These are phyloP conservation scores for Selaginella moellendorffii DNA, from an alignment of 75 land plant genomes.

Conservation along the genomic window DNA sequence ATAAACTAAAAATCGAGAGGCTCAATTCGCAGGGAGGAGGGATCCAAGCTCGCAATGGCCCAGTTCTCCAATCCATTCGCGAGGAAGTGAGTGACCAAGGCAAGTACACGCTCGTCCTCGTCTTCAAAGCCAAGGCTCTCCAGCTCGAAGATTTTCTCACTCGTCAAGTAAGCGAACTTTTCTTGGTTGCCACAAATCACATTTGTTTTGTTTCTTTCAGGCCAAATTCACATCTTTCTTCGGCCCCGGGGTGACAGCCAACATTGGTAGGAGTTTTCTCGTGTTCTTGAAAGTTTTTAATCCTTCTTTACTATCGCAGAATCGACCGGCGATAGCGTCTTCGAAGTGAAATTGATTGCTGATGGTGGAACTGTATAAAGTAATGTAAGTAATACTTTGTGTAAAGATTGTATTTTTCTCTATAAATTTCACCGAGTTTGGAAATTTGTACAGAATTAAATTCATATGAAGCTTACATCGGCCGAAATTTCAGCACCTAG, in stretches of 20 bases:
- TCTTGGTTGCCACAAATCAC: neutral
- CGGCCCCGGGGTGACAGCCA: conserved; percentile 87
- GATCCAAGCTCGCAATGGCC: conserved; percentile 72
- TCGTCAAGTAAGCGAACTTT: conserved; percentile 45
- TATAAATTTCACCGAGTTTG: too few species aligned
- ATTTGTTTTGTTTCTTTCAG: conserved; percentile 23
- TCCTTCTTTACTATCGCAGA: too few species aligned
- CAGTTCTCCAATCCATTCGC: conserved; percentile 57
- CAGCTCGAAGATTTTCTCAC: conserved; percentile 66
- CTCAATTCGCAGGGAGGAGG: conserved; percentile 55
- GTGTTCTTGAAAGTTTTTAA: too few species aligned
- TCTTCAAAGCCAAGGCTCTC: conserved; percentile 82
- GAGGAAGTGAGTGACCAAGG: conserved; percentile 89
- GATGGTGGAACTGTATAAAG: neutral
- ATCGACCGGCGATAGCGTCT: neutral
- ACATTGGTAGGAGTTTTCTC: conserved; percentile 46
- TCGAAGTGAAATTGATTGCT: neutral
- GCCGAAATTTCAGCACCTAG: too few species aligned
- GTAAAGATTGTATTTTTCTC: too few species aligned
- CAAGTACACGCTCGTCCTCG: conserved; percentile 57
- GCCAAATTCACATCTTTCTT: conserved; percentile 90
- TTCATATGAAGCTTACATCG: too few species aligned
- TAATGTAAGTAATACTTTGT: too few species aligned
- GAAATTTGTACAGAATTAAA: too few species aligned
- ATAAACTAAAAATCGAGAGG: neutral